Conservation (phyloP, 352 stramenopile species). For the Phytophthora pini region DNA sequence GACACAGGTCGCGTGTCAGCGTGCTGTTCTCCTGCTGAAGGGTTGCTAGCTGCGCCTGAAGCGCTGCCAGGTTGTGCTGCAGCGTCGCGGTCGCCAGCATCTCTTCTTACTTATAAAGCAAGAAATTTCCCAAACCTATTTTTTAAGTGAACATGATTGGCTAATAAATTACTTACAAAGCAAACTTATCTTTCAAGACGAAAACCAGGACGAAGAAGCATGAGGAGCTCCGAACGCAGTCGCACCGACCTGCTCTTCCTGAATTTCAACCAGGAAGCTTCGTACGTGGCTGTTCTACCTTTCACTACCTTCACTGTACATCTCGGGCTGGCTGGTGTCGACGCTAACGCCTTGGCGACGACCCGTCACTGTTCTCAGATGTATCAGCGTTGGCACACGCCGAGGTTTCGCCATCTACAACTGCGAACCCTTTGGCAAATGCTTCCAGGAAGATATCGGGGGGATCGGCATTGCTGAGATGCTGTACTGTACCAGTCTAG, state of each 20-base stretch:
- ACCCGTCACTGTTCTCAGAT: conserved; percentile 51
- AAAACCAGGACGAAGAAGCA: conserved; percentile 15
- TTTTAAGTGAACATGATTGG: conserved; percentile 10
- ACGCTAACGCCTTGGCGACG: conserved; percentile 1
- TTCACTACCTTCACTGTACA: not conserved
- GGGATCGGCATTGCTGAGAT: conserved; percentile 93
- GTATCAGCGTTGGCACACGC: conserved; percentile 90
- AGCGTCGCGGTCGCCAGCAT: conserved; percentile 37
- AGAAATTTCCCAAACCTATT: no score
- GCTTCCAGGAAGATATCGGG: conserved; percentile 88
- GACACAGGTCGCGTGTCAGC: conserved; percentile 63
- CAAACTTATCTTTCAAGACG: conserved; percentile 1
- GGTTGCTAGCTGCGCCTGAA: conserved; percentile 65
- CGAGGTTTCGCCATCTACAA: conserved; percentile 92
- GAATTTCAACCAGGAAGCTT: conserved; percentile 93
- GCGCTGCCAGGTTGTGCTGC: conserved; percentile 70
- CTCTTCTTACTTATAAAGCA: not conserved
- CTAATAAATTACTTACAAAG: conserved; percentile 4
- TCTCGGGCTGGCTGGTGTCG: not conserved
- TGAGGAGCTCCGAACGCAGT: conserved; percentile 55
- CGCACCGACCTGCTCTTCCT: conserved; percentile 85
- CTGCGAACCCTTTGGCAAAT: conserved; percentile 91
- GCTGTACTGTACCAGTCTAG: conserved; percentile 93
- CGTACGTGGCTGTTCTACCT: conserved; percentile 45
- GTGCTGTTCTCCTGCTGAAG: conserved; percentile 67